These are phyloP conservation scores for Hygrophoropsis aurantiaca DNA, from an alignment of 768 basidiomycete species.

Conservation along the genomic window DNA sequence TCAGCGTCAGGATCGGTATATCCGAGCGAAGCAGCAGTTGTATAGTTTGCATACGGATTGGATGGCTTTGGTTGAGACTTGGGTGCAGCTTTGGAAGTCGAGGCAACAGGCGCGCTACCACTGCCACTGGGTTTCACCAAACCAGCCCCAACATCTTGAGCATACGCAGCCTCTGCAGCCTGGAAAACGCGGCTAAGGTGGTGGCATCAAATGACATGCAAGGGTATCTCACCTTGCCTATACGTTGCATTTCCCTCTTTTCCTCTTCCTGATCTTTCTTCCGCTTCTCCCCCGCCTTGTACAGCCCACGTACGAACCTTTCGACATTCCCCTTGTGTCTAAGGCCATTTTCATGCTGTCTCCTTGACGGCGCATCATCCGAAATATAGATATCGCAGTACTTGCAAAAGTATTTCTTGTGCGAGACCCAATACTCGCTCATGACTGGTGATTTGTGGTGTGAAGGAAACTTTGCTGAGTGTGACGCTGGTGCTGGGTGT, in stretches of 20 bases:
- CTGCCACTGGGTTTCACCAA: constrained; percentile 39
- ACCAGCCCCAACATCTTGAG: constrained; percentile 74
- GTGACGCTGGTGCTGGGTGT: no score
- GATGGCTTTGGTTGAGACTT: constrained; percentile 49
- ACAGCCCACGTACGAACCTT: constrained; percentile 86
- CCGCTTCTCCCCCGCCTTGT: constrained; percentile 89
- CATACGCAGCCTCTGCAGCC: constrained; percentile 81
- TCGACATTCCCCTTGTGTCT: constrained; percentile 95
- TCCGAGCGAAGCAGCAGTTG: constrained; percentile 83
- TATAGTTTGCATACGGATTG: constrained; percentile 80
- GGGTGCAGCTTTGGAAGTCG: constrained; percentile 31
- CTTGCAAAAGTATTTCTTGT: constrained; percentile 93
- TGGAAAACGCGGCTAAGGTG: constrained; percentile 26
- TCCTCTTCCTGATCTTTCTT: constrained; percentile 86
- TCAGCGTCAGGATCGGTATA: constrained; percentile 77
- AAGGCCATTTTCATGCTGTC: constrained; percentile 90
- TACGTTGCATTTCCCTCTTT: constrained; percentile 78
- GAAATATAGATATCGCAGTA: constrained; percentile 97
- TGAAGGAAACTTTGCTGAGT: no score
- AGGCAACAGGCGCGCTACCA: constrained; percentile 3
- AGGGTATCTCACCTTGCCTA: constrained; percentile 65
- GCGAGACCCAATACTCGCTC: constrained; percentile 92
- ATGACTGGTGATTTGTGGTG: no score
- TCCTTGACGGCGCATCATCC: constrained; percentile 90
- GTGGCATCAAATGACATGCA: neutral